Base-by-base conservation (phyloP, 2,329 filamentous ascomycete species). In the Talaromyces sp. region DNA sequence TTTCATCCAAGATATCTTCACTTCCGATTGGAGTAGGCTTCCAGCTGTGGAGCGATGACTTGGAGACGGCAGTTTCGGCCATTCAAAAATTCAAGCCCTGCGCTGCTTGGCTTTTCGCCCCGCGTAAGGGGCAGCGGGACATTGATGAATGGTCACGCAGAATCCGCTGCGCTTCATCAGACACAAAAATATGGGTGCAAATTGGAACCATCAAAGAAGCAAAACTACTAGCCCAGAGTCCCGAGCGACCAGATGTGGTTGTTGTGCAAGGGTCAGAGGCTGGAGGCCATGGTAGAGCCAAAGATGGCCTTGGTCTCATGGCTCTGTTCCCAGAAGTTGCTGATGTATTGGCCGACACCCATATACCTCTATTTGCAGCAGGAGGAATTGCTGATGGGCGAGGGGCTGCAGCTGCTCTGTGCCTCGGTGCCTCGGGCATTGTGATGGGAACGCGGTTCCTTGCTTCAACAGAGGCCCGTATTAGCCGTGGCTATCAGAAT, bases 401-500 rank as follows among this genome's bases (percentile, higher is more conserved):
- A 21, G 82, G 82, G 0, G 72, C 79, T 0, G 80, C 79, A 7
- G 82, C 82, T 0, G 79, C 80, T 1, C 69, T 84, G 13, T 70
- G 75, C 1, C 73, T 85, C 0, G 83, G 84, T 0, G 82, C 83
- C 0, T 70, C 74, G 0, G 87, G 84, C 0, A 78, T 81, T 0
- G 83, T 79, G 0, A 79, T 90, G 77, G 88, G 88, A 0, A 89
- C 87, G 0, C 78, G 86, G 8, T 86, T 88, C 60, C 77, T 90
- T 0, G 85, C 85, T 3, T 65, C 77, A 0, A 69, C 65, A 0
- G 83, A 86, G 66, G 79, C 82, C 2, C 75, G 75, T 4, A 59
- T 86, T 46, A 72, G 78, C 10, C 71, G 70, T 26, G 84, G 83
- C 0, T 86, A 86, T 66, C 77, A 78, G 63, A 65, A 78, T 17